phyloP scores from a whole-genome alignment of 805 yeast genomes.

The Sugiyamaella chiloensis region DNA sequence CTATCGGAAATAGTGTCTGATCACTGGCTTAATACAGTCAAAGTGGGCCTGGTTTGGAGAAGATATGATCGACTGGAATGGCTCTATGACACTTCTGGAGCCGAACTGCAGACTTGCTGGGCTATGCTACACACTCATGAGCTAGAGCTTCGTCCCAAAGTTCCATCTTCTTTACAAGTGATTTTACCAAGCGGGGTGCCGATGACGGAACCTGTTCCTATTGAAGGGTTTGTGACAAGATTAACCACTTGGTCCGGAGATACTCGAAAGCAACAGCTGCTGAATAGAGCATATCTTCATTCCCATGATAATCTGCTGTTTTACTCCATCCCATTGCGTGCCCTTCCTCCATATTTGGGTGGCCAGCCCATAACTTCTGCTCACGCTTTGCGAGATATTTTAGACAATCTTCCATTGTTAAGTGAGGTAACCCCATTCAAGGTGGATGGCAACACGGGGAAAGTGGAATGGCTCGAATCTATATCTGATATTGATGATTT shows the following conservation, averaged over 20 bases:
- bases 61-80: conserved; percentile 75
- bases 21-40: conserved; percentile 18
- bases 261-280: conserved; percentile 40
- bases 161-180: conserved; percentile 29
- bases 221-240: conserved; percentile 77
- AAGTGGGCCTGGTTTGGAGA: conserved; percentile 57
- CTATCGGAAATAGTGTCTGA: conserved; percentile 14
- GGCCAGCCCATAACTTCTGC: conserved; percentile 33
- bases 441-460: conserved; percentile 42
- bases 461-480: conserved; percentile 57
- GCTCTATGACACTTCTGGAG: conserved; percentile 47
- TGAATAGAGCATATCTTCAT: conserved; percentile 59
- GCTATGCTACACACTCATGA: conserved; percentile 40
- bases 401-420: background rate
- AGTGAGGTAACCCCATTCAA: conserved; percentile 53
- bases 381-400: background rate
- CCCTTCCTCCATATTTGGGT: conserved; percentile 55
- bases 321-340: conserved; percentile 51
- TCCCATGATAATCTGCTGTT: conserved; percentile 61
- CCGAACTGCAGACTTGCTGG: conserved; percentile 43
- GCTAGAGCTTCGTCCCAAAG: conserved; percentile 55
- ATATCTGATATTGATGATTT: conserved; percentile 41
- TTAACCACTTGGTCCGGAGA: conserved; percentile 51
- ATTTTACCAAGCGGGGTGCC: conserved; percentile 21
- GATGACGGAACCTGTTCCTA: conserved; percentile 59